Percentiles rank a stretch among this genome's conserved stretches.
Evolutionary conservation across 805 yeast genomes (phyloP).

Genomic region (Saccharomycopsis amapae): DNA sequence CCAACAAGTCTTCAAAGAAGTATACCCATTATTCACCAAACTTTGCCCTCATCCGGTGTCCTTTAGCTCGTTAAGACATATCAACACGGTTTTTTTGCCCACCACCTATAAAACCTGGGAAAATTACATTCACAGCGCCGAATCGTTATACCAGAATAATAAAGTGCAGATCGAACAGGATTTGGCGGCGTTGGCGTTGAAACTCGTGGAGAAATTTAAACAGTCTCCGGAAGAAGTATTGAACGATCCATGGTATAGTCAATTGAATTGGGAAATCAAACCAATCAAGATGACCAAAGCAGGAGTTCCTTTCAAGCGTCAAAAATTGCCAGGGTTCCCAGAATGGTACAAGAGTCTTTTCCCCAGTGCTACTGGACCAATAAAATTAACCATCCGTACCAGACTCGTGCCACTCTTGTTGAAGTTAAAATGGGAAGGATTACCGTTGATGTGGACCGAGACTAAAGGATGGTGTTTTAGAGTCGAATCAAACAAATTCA

Average conservation of each 20-base stretch:
- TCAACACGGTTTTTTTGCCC: constrained; percentile 73
- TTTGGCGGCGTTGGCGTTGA: constrained; percentile 52
- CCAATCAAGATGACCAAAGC: constrained; percentile 57
- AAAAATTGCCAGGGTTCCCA: constrained; percentile 84
- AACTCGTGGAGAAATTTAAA: constrained; percentile 39
- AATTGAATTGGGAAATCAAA: constrained; percentile 77
- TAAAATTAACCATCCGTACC: constrained; percentile 63
- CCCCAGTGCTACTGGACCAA: constrained; percentile 31
- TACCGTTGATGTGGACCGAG: constrained; percentile 77
- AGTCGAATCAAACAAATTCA: constrained; percentile 36
- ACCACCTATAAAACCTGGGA: constrained; percentile 65
- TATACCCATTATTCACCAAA: constrained; percentile 59
- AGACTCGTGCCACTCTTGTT: constrained; percentile 72
- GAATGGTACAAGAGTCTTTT: constrained; percentile 77
- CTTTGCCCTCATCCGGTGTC: constrained; percentile 92
- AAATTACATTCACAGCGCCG: constrained; percentile 61
- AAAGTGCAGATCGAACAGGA: constrained; percentile 49
- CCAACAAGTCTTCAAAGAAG: constrained; percentile 54
- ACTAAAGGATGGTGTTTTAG: constrained; percentile 84
- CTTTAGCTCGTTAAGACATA: constrained; percentile 72
- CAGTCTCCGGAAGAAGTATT: constrained; percentile 36
- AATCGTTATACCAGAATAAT: constrained; percentile 53
- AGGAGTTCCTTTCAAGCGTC: constrained; percentile 63
- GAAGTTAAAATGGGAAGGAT: constrained; percentile 75
- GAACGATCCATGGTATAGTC: constrained; percentile 84